Conservation (phyloP, 345 rosid genomes). For the Hibiscus mutabilis region DNA sequence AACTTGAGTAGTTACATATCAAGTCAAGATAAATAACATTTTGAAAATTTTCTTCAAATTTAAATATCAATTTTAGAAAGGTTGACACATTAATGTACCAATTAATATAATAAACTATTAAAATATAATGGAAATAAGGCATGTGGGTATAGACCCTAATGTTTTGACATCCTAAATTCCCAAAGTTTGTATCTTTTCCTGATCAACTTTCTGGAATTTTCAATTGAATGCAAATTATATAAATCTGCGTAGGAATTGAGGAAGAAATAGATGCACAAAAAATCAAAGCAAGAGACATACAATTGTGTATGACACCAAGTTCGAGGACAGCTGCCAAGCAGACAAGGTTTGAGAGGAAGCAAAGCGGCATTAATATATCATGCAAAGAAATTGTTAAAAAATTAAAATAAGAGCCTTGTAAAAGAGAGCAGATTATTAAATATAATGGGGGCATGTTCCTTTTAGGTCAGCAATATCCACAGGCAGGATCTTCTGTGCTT, state of each 20-base stretch:
- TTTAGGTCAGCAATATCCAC: constrained; percentile 44
- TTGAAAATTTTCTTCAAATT: too few species aligned
- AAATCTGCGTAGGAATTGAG: constrained; percentile 6
- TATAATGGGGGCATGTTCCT: constrained; percentile 30
- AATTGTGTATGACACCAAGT: constrained; percentile 48
- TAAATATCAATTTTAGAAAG: too few species aligned
- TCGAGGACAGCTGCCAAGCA: constrained; percentile 48
- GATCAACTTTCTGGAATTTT: neutral
- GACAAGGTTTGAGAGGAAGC: constrained; percentile 38
- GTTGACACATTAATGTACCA: too few species aligned
- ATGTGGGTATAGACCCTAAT: too few species aligned
- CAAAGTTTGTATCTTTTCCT: constrained; percentile 12
- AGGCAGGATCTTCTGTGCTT: constrained; percentile 30
- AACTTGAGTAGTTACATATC: too few species aligned
- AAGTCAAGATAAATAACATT: too few species aligned
- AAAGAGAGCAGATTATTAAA: constrained; percentile 19
- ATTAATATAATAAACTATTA: too few species aligned
- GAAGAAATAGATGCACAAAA: constrained; percentile 9
- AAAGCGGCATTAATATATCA: constrained; percentile 12
- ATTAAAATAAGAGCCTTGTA: constrained; percentile 18
- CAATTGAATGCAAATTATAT: constrained; percentile 15
- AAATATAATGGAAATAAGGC: too few species aligned
- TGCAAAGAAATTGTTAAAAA: neutral
- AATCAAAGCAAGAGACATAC: constrained; percentile 22
- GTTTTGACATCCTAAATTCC: constrained; percentile 42